Evolutionary conservation across 371 early-diverging fungal species (phyloP).

Genomic region (Dinochytrium kinnereticum): DNA sequence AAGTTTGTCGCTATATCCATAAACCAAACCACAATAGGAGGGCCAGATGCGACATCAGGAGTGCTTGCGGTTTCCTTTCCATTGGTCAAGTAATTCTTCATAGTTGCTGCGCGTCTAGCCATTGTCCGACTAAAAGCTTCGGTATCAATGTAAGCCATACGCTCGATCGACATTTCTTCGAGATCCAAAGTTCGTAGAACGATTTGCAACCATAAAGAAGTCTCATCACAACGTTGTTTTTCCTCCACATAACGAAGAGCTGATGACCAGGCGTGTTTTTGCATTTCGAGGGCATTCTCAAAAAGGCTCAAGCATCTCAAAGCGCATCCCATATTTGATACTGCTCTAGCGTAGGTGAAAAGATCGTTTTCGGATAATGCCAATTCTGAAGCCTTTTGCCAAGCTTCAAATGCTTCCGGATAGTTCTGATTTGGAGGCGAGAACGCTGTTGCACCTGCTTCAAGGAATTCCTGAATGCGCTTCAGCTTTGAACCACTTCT

Average conservation of each 20-base stretch:
- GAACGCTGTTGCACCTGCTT: conserved; percentile 9
- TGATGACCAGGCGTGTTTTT: conserved; percentile 36
- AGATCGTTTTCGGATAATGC: conserved; percentile 10
- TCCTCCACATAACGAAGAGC: conserved; percentile 39
- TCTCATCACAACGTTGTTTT: conserved; percentile 21
- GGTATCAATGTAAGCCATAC: conserved; percentile 7
- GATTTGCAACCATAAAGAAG: conserved; percentile 48
- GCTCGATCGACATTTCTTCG: conserved; percentile 30
- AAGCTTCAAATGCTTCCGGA: background rate
- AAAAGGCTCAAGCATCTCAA: conserved; percentile 14
- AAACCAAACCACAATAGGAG: conserved; percentile 55
- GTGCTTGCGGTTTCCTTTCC: background rate
- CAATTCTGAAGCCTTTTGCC: conserved; percentile 7
- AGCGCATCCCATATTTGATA: conserved; percentile 19
- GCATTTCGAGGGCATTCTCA: background rate
- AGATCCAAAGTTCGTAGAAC: conserved; percentile 44
- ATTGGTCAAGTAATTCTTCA: conserved; percentile 19
- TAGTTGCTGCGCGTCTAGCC: conserved; percentile 1
- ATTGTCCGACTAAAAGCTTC: background rate
- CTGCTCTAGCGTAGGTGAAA: conserved; percentile 8
- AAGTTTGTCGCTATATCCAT: conserved; percentile 51
- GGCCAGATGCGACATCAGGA: conserved; percentile 46
- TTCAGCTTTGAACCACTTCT: background rate
- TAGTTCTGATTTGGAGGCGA: conserved; percentile 11
- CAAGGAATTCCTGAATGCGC: background rate